Evolutionary conservation across 306 rosid genomes (phyloP).

Genomic region (Cicer bijugum): DNA sequence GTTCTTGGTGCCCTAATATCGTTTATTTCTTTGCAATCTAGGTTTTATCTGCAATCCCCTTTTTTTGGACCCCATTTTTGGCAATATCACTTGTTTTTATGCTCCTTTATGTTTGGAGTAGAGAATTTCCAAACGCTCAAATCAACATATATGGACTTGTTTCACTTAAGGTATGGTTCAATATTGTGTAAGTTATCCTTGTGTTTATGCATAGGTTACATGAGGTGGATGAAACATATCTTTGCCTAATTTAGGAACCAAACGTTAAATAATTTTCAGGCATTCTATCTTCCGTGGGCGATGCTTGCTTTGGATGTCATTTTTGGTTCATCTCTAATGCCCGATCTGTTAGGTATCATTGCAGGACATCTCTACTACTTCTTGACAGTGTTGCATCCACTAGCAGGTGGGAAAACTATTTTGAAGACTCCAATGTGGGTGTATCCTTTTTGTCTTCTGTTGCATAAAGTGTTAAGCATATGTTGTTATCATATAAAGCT

Average conservation of each 20-base stretch:
- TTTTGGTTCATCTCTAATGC: slow-evolving; percentile 71
- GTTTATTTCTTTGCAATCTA: slow-evolving; percentile 40
- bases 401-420: slow-evolving; percentile 83
- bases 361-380: slow-evolving; percentile 97
- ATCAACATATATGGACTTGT: slow-evolving; percentile 93
- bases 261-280: slow-evolving; percentile 56
- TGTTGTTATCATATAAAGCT: slow-evolving; percentile 18
- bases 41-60: slow-evolving; percentile 76
- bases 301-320: slow-evolving; percentile 95
- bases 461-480: slow-evolving; percentile 29
- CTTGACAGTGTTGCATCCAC: slow-evolving; percentile 91
- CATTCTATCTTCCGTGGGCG: slow-evolving; percentile 97
- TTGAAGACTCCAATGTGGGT: slow-evolving; percentile 87
- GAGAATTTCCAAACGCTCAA: slow-evolving; percentile 91
- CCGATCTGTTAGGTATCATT: slow-evolving; percentile 82
- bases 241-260: slow-evolving; percentile 40
- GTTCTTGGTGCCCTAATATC: slow-evolving; percentile 7
- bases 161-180: slow-evolving; percentile 67
- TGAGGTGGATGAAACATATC: slow-evolving; percentile 21
- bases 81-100: slow-evolving; percentile 91
- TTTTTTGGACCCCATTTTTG: slow-evolving; percentile 61
- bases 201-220: slow-evolving; percentile 17
- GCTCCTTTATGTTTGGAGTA: slow-evolving; percentile 96
- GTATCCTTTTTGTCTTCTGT: slow-evolving; percentile 70
- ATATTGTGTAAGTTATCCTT: slow-evolving; percentile 23